Evolutionary conservation across 441 rosid genomes (phyloP).

Genomic region (Euphorbia celastroides): DNA sequence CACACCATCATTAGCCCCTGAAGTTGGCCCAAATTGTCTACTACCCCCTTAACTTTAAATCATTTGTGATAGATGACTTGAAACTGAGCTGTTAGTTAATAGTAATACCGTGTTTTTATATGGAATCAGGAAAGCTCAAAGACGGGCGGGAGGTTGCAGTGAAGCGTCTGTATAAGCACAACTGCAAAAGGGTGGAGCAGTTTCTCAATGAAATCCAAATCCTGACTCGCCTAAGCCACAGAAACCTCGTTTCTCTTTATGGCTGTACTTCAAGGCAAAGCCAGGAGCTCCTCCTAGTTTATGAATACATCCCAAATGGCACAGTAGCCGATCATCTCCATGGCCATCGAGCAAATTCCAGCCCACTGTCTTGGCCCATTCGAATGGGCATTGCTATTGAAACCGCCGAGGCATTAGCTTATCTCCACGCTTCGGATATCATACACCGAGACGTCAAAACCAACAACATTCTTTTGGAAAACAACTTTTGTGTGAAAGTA

Average conservation of each 20-base stretch:
- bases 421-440: conserved; percentile 68
- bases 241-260: conserved; percentile 72
- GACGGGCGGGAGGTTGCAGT: conserved; percentile 87
- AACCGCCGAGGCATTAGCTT: conserved; percentile 70
- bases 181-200: conserved; percentile 51
- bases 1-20: no score
- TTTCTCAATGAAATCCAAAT: conserved; percentile 76
- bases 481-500: conserved; percentile 55
- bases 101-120: conserved; percentile 1
- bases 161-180: conserved; percentile 72
- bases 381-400: conserved; percentile 72
- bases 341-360: conserved; percentile 37
- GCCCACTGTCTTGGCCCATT: conserved; percentile 51
- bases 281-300: conserved; percentile 75
- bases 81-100: neutral
- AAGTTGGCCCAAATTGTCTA: no score
- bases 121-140: conserved; percentile 47
- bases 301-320: conserved; percentile 63
- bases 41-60: no score
- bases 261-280: conserved; percentile 75
- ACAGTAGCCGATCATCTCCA: conserved; percentile 79
- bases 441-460: conserved; percentile 83
- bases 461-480: conserved; percentile 61
- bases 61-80: no score
- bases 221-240: conserved; percentile 66